Conservation (phyloP, 805 yeast species). For the Ogataea zsoltii region DNA sequence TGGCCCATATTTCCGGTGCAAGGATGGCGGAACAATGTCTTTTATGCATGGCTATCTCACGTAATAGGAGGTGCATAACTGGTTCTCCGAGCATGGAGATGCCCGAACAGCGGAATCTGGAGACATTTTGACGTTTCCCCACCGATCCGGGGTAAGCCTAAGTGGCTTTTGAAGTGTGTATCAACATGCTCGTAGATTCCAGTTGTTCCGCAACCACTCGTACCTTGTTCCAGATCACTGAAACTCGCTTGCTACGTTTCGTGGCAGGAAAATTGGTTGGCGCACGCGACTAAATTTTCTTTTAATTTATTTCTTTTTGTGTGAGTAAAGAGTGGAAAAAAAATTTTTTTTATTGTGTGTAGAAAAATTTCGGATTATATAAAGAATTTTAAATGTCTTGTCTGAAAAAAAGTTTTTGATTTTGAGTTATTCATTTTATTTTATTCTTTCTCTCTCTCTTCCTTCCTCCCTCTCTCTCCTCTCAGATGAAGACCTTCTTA, state of each 20-base stretch:
- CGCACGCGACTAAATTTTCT: constrained; percentile 4
- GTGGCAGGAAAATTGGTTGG: background rate
- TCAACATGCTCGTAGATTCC: too few species aligned
- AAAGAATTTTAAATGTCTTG: background rate
- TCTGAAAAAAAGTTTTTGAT: constrained; percentile 1
- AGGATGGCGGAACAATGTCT: constrained; percentile 1
- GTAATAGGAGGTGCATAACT: constrained; percentile 13
- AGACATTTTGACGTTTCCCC: background rate
- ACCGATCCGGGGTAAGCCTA: too few species aligned
- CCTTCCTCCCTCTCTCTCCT: constrained; percentile 39
- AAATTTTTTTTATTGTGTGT: background rate
- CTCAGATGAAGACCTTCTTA: constrained; percentile 39
- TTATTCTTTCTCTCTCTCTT: constrained; percentile 28
- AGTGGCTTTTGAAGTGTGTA: too few species aligned
- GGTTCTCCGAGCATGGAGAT: background rate
- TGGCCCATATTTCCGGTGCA: constrained; percentile 2
- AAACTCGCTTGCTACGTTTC: background rate
- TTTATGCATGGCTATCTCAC: constrained; percentile 6
- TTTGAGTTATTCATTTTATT: constrained; percentile 9
- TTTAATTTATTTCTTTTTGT: background rate
- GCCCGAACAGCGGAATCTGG: background rate
- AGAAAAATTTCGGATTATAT: constrained; percentile 1
- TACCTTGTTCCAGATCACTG: too few species aligned
- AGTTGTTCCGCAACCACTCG: too few species aligned
- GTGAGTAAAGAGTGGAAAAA: background rate